Conservation (phyloP, 2,329 filamentous ascomycete genomes). For the Arthrobotrys sinensis region DNA sequence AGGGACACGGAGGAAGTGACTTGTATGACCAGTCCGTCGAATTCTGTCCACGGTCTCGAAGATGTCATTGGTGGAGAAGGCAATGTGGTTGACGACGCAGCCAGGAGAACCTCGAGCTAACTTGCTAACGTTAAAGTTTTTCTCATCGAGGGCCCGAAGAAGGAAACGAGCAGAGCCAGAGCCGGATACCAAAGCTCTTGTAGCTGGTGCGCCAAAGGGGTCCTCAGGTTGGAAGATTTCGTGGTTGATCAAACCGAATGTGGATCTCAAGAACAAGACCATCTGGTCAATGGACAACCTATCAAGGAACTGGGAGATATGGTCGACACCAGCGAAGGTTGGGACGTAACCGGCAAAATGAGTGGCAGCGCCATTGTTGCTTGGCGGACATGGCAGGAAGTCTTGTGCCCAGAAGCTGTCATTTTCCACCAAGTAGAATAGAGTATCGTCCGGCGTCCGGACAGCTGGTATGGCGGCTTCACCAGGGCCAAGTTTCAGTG, state of each 20-base stretch:
- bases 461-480: constrained; percentile 60
- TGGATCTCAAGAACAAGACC: constrained; percentile 59
- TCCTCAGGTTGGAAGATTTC: constrained; percentile 61
- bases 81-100: constrained; percentile 61
- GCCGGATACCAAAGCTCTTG: constrained; percentile 60
- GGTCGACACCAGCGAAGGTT: constrained; percentile 57
- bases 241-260: constrained; percentile 56
- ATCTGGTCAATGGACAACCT: constrained; percentile 60
- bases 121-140: constrained; percentile 60
- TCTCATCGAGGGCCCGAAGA: constrained; percentile 58
- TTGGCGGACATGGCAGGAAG: constrained; percentile 58
- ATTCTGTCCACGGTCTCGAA: constrained; percentile 61
- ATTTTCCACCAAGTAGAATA: constrained; percentile 61
- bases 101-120: constrained; percentile 54
- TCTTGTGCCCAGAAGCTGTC: constrained; percentile 62
- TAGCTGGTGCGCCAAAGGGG: constrained; percentile 59
- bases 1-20: constrained; percentile 61
- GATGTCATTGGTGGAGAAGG: constrained; percentile 59
- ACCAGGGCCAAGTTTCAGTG: constrained; percentile 57
- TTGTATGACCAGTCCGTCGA: constrained; percentile 55
- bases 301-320: constrained; percentile 61
- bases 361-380: constrained; percentile 46
- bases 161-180: constrained; percentile 55
- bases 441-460: constrained; percentile 60
- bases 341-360: constrained; percentile 59